Base-by-base conservation (phyloP, 352 stramenopile species). In the Phytophthora boehmeriae region DNA sequence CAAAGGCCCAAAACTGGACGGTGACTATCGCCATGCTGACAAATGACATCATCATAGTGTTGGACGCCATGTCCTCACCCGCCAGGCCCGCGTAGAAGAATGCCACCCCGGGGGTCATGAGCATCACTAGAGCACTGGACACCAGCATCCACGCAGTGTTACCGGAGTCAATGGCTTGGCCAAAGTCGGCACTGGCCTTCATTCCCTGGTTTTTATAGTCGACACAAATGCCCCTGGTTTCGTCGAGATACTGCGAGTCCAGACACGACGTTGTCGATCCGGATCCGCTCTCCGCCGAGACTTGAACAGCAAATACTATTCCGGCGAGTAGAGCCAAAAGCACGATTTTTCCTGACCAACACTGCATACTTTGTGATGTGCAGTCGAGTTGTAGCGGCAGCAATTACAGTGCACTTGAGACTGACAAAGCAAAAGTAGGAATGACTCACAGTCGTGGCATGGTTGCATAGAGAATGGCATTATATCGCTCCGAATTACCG, bases 41-140 rank as follows among this genome's bases (percentile, higher is more conserved):
- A 59, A 92, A 93, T 32, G 78, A 92, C 79, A 92, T 90, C 68
- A 93, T 88, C 45, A 93, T 89, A 10, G 83, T 92, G 68, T 90
- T 91, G 41, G 87, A 88, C 42, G 86, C 78, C 73, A 89, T 91
- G 35, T 89, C 78, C 47, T 88, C 77, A 30, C 83, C 81, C 0
- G 85, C 84, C 8, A 95, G 76, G 2, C 86, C 86, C 5, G 83
- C 86, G 72, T 95, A 95, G 73, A 94, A 95, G 67, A 92, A 88
- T 14, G 76, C 74, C 14, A 92, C 74, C 8, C 83, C 83, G 0
- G 83, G 81, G 5, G 78, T 88, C 83, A 92, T 91, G 54, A 92
- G 72, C 76, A 91, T 84, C 48, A 92, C 83, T 2, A 91, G 53
- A 32, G 68, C 76, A 19, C 65, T 82, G 28, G 79, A 49, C 17